Evolutionary conservation across 1,284 basidiomycete species (phyloP).

Genomic region (Xanthoconium separans): DNA sequence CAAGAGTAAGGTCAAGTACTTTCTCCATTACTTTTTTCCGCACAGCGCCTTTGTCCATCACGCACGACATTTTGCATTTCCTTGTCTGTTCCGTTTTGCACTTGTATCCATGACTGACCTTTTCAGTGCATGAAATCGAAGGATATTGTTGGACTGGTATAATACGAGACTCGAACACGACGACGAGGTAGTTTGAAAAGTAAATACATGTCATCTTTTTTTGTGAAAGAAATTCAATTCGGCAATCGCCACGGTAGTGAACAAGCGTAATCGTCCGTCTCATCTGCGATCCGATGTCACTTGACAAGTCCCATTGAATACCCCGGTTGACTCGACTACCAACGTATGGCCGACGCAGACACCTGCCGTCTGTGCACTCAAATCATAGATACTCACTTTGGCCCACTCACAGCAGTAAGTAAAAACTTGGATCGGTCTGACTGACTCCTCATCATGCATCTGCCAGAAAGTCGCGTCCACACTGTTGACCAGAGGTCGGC

Average conservation of each 20-base stretch:
- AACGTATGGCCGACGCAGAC: constrained; percentile 69
- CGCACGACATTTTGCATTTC: constrained; percentile 3
- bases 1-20: constrained; percentile 31
- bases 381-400: constrained; percentile 78
- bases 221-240: background rate
- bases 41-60: background rate
- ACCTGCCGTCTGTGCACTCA: constrained; percentile 71
- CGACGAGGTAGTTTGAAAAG: constrained; percentile 7
- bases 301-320: background rate
- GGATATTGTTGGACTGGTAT: constrained; percentile 1
- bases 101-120: constrained; percentile 25
- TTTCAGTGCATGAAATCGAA: constrained; percentile 24
- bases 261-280: background rate
- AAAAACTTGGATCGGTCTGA: background rate
- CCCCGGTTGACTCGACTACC: background rate
- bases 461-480: constrained; percentile 74
- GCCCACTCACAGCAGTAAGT: constrained; percentile 71
- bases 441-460: constrained; percentile 7
- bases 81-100: constrained; percentile 2
- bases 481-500: constrained; percentile 82
- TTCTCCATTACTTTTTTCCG: constrained; percentile 12
- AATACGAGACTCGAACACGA: background rate
- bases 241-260: background rate
- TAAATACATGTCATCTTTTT: constrained; percentile 8
- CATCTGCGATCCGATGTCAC: background rate